Conservation (phyloP, 2,329 filamentous ascomycete species). For the Fusarium paranaense region DNA sequence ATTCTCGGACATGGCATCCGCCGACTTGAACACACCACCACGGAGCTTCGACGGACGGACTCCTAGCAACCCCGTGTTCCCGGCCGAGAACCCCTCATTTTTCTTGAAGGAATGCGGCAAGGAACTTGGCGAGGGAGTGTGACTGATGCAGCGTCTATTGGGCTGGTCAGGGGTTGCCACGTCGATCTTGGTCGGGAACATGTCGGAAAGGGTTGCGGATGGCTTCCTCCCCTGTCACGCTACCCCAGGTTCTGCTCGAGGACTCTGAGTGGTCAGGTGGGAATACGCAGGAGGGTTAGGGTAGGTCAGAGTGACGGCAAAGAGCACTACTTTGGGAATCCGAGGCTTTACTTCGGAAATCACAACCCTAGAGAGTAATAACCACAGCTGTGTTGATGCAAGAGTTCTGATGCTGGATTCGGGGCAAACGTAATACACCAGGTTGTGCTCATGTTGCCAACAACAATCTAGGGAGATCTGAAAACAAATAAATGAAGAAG, state of each 20-base stretch:
- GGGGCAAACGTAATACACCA: not conserved
- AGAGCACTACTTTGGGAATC: not conserved
- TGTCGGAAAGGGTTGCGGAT: not conserved
- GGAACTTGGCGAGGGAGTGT: not conserved
- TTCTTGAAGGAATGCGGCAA: not conserved
- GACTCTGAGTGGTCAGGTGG: not conserved
- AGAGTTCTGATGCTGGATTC: not conserved
- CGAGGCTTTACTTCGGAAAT: not conserved
- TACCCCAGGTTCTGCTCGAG: not conserved
- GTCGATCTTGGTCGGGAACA: not conserved
- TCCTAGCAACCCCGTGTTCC: slow-evolving; percentile 17
- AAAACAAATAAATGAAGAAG: too few relatives aligned
- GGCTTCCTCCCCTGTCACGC: not conserved
- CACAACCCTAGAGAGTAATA: not conserved
- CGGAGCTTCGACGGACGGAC: slow-evolving; percentile 4
- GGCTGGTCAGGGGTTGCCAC: not conserved
- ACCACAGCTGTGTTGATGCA: not conserved
- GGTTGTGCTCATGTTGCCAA: too few relatives aligned
- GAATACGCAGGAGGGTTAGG: not conserved
- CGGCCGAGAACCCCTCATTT: slow-evolving; percentile 23
- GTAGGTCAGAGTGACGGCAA: not conserved
- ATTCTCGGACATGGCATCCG: not conserved
- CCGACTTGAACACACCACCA: slow-evolving; percentile 6
- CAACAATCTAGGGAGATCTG: too few relatives aligned
- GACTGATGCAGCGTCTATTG: not conserved